These are phyloP conservation scores for Pleurotus pulmonarius DNA, from an alignment of 768 basidiomycete species.

Conservation along the genomic window DNA sequence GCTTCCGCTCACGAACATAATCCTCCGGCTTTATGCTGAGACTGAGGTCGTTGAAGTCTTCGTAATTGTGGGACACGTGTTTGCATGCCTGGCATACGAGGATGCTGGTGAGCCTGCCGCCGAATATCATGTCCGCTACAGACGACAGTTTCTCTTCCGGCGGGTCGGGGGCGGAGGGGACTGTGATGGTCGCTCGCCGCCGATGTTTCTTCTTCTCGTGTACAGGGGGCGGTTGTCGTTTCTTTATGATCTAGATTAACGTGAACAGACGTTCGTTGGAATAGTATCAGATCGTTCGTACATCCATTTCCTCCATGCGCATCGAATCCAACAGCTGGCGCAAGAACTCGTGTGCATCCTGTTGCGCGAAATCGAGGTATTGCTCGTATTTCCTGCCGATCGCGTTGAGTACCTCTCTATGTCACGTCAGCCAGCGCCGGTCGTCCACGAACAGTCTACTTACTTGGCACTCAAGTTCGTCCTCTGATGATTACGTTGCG, in stretches of 20 bases:
- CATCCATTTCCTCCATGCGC: slow-evolving; percentile 93
- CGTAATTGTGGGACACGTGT: slow-evolving; percentile 86
- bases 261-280: neutral
- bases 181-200: slow-evolving; percentile 22
- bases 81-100: slow-evolving; percentile 95
- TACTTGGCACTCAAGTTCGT: slow-evolving; percentile 67
- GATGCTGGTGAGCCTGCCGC: slow-evolving; percentile 84
- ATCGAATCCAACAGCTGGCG: slow-evolving; percentile 87
- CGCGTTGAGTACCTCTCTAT: slow-evolving; percentile 57
- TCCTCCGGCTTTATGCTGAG: slow-evolving; percentile 85
- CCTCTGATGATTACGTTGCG: slow-evolving; percentile 47
- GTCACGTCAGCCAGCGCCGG: neutral
- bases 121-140: slow-evolving; percentile 88
- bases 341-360: slow-evolving; percentile 93
- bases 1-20: slow-evolving; percentile 66
- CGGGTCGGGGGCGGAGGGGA: slow-evolving; percentile 14
- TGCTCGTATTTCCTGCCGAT: slow-evolving; percentile 89
- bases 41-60: slow-evolving; percentile 93
- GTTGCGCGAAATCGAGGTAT: slow-evolving; percentile 92
- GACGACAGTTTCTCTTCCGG: slow-evolving; percentile 54
- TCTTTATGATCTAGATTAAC: slow-evolving; percentile 71
- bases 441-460: slow-evolving; percentile 19
- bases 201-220: slow-evolving; percentile 32
- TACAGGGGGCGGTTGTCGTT: slow-evolving; percentile 47
- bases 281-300: slow-evolving; percentile 27